Percentiles rank a stretch among this genome's conserved stretches.
phyloP scores from a whole-genome alignment of 768 basidiomycete species.

The Kwoniella newhampshirensis region DNA sequence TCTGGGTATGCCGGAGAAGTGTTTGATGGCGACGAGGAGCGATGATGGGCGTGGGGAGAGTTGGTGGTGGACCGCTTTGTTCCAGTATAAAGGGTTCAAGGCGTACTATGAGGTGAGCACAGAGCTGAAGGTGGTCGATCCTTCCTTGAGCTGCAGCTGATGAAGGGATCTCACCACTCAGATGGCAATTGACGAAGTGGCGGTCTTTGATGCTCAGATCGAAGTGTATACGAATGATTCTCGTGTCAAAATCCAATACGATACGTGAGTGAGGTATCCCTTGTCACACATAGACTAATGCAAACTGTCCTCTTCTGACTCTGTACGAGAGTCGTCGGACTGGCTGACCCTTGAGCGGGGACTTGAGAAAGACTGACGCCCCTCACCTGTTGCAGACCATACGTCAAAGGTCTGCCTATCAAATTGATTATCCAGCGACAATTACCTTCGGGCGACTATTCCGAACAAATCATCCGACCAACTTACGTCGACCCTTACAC shows the following conservation, averaged over 20 bases:
- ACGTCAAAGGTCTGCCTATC: slow-evolving; percentile 50
- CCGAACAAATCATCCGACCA: slow-evolving; percentile 38
- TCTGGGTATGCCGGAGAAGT: slow-evolving; percentile 34
- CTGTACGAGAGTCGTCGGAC: too few species aligned
- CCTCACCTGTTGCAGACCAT: slow-evolving; percentile 27
- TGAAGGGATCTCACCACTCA: not conserved
- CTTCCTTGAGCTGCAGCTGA: too few species aligned
- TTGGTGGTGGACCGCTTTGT: slow-evolving; percentile 33
- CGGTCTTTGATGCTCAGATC: slow-evolving; percentile 48
- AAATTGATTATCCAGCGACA: slow-evolving; percentile 29
- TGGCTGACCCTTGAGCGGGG: too few species aligned
- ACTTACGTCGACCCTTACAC: slow-evolving; percentile 49
- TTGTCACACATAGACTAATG: too few species aligned
- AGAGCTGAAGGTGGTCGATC: not conserved
- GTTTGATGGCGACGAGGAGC: slow-evolving; percentile 18
- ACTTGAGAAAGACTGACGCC: too few species aligned
- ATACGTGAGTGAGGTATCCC: slow-evolving; percentile 23
- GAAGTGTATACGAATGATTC: slow-evolving; percentile 46
- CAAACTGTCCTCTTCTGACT: not conserved
- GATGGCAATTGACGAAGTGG: slow-evolving; percentile 44
- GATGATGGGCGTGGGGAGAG: slow-evolving; percentile 6
- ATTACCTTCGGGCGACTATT: slow-evolving; percentile 29
- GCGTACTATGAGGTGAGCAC: slow-evolving; percentile 44
- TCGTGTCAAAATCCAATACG: slow-evolving; percentile 37
- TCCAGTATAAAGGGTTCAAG: slow-evolving; percentile 39